phyloP scores from a whole-genome alignment of 352 stramenopile genomes.

The Saprolegnia parasitica region DNA sequence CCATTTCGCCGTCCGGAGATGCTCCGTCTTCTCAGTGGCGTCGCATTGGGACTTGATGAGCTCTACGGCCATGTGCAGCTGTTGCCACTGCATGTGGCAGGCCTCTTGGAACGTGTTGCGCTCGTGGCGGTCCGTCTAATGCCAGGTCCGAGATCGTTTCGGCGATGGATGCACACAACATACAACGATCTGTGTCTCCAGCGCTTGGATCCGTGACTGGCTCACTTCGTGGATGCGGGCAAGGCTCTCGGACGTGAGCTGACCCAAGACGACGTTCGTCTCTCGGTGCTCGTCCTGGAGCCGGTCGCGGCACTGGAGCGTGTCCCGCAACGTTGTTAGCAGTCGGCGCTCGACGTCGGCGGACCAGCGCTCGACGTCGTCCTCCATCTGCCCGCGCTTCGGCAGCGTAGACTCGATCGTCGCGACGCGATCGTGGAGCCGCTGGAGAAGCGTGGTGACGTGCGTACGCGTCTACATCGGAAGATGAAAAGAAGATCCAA shows the following conservation, averaged over 20 bases:
- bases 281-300: conserved; percentile 3
- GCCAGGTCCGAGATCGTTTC: not conserved
- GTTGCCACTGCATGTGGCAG: not conserved
- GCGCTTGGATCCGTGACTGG: not conserved
- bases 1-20: not conserved
- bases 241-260: conserved; percentile 3
- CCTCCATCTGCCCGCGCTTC: not conserved
- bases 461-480: no score
- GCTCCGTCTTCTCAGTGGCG: not conserved
- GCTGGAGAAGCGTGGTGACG: no score
- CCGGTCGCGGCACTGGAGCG: not conserved
- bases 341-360: conserved; percentile 1
- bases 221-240: not conserved
- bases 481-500: no score
- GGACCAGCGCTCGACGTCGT: not conserved
- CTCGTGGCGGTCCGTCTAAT: not conserved
- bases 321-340: not conserved
- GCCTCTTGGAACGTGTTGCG: not conserved
- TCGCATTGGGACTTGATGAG: conserved; percentile 1
- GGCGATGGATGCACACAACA: not conserved
- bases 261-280: not conserved
- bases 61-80: conserved; percentile 2
- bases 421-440: not conserved
- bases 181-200: not conserved
- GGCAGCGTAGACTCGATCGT: not conserved